Percentiles rank a stretch among this genome's conserved stretches.
Evolutionary conservation across 2,329 filamentous ascomycete genomes (phyloP).

Genomic region (Camillea tinctor): DNA sequence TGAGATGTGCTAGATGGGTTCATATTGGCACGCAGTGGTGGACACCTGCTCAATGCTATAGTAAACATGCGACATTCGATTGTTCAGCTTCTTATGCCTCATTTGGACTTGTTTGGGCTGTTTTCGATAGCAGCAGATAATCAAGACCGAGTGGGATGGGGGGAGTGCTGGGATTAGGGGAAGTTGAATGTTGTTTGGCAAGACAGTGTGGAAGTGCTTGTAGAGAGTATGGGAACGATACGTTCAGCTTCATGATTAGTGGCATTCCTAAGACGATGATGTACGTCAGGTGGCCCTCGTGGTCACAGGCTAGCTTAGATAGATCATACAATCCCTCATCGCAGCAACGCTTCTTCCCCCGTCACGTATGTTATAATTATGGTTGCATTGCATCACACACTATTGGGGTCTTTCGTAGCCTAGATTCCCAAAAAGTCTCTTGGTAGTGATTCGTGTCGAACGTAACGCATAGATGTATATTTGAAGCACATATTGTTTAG

Average conservation of each 20-base stretch:
- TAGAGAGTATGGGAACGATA: not conserved
- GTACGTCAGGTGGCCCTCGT: not conserved
- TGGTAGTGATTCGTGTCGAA: not conserved
- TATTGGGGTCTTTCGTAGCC: not conserved
- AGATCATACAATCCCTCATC: not conserved
- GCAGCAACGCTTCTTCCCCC: not conserved
- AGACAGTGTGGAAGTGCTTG: not conserved
- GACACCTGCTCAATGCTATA: not conserved
- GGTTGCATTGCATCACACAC: not conserved
- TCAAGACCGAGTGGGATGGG: not conserved
- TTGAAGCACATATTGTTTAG: no score
- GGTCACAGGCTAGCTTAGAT: not conserved
- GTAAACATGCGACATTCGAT: not conserved
- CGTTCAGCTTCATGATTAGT: not conserved
- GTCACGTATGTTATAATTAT: not conserved
- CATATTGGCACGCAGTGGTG: not conserved
- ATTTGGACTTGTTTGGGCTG: not conserved
- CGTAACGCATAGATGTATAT: not conserved
- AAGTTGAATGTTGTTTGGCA: not conserved
- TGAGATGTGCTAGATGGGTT: not conserved
- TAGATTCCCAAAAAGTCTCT: not conserved
- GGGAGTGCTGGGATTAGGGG: not conserved
- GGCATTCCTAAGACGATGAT: not conserved
- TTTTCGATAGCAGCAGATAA: not conserved
- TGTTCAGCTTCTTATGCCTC: not conserved